Conservation (phyloP, 768 basidiomycete genomes). For the Boletus reticuloceps region DNA sequence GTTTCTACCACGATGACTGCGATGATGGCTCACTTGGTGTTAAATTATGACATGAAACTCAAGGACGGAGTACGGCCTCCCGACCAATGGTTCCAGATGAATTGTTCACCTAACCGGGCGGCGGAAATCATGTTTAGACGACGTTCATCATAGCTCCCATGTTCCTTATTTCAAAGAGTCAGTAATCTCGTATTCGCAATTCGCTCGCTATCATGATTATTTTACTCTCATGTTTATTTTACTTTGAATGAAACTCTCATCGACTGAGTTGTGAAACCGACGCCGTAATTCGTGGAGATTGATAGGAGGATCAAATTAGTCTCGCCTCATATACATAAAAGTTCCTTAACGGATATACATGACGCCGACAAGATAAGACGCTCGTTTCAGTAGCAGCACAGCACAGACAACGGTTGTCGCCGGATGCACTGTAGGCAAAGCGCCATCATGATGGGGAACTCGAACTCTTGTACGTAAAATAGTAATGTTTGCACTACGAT, state of each 20-base stretch:
- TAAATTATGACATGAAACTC: conserved; percentile 40
- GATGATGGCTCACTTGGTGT: conserved; percentile 39
- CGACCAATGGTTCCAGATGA: conserved; percentile 35
- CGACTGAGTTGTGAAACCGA: neutral
- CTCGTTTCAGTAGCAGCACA: too few species aligned
- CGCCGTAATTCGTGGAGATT: conserved; percentile 13
- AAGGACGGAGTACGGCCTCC: conserved; percentile 35
- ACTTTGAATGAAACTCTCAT: neutral
- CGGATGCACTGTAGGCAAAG: neutral
- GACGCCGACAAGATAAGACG: too few species aligned
- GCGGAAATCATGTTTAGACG: conserved; percentile 39
- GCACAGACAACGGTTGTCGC: neutral
- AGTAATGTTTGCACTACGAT: neutral
- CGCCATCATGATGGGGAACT: neutral
- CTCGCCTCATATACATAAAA: neutral
- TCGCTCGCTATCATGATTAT: conserved; percentile 7
- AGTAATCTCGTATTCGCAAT: conserved; percentile 10
- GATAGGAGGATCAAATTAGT: conserved; percentile 15
- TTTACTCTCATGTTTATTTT: conserved; percentile 9
- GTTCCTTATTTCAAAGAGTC: conserved; percentile 2
- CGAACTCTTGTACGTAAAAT: neutral
- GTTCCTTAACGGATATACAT: too few species aligned
- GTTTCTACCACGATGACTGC: conserved; percentile 39
- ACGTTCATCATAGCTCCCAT: conserved; percentile 12
- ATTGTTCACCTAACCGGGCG: conserved; percentile 34